These are phyloP conservation scores for Aspergillus viridinutans DNA, from an alignment of 2,329 filamentous ascomycete genomes.

Conservation along the genomic window DNA sequence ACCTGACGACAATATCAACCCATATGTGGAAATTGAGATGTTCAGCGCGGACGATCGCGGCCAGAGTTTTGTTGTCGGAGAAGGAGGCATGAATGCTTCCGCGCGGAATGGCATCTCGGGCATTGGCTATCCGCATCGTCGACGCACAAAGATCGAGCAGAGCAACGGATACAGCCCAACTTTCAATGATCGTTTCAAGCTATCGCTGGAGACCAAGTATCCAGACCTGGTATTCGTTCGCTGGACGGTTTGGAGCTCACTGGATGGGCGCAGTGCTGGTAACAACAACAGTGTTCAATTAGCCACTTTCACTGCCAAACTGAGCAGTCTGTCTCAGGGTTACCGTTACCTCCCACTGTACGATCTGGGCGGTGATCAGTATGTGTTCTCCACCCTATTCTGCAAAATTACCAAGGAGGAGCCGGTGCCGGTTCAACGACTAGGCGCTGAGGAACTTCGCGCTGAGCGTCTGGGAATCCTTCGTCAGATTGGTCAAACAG, in stretches of 20 bases:
- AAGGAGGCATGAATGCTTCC: constrained; percentile 63
- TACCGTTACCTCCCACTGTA: constrained; percentile 89
- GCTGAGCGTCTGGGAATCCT: constrained; percentile 40
- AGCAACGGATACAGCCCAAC: constrained; percentile 92
- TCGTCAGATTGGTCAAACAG: constrained; percentile 40
- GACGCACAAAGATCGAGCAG: constrained; percentile 72
- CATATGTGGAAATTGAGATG: constrained; percentile 92
- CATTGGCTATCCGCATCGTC: constrained; percentile 68
- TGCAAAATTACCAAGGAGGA: constrained; percentile 72
- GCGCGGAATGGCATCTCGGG: constrained; percentile 61
- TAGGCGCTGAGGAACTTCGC: constrained; percentile 37
- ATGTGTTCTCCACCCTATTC: constrained; percentile 90
- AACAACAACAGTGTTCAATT: constrained; percentile 61
- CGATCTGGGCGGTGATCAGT: constrained; percentile 85
- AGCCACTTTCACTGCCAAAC: constrained; percentile 88
- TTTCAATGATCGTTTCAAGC: constrained; percentile 74
- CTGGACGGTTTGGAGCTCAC: constrained; percentile 84
- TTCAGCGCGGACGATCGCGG: constrained; percentile 91
- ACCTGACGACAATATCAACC: constrained; percentile 74
- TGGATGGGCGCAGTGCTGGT: constrained; percentile 67
- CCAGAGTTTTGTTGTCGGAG: constrained; percentile 64
- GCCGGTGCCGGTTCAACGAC: constrained; percentile 39
- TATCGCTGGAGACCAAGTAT: constrained; percentile 87
- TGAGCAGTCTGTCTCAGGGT: constrained; percentile 82
- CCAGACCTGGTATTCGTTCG: constrained; percentile 90